These are phyloP conservation scores for Pachyrhizus erosus DNA, from an alignment of 306 rosid genomes.

Conservation along the genomic window DNA sequence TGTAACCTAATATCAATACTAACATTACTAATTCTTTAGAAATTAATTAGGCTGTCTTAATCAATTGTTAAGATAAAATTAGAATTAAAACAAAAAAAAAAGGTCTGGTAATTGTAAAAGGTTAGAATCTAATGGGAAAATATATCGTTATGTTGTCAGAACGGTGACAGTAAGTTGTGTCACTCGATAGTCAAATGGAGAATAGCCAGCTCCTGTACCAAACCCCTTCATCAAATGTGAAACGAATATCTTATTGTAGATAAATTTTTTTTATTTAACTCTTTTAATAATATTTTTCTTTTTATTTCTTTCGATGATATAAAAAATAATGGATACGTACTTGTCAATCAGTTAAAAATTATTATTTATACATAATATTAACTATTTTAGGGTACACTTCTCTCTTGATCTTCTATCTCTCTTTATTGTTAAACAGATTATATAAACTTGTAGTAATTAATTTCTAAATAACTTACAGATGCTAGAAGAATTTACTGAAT, in stretches of 20 bases:
- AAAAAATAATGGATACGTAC: neutral
- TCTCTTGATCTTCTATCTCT: too few relatives aligned
- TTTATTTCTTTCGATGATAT: too few relatives aligned
- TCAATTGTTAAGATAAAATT: too few relatives aligned
- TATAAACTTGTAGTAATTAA: neutral
- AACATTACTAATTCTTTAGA: too few relatives aligned
- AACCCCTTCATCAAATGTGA: neutral
- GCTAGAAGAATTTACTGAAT: neutral
- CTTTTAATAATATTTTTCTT: neutral
- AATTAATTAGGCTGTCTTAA: too few relatives aligned
- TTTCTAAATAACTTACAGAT: neutral
- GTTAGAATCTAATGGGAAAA: conserved; percentile 17
- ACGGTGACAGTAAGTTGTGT: conserved; percentile 20
- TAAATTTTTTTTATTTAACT: neutral
- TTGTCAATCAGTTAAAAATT: too few relatives aligned
- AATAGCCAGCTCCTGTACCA: conserved; percentile 8
- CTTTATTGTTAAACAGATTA: too few relatives aligned
- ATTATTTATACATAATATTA: too few relatives aligned
- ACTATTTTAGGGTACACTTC: too few relatives aligned
- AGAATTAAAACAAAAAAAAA: too few relatives aligned
- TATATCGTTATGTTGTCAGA: neutral
- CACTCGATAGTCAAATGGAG: conserved; percentile 23
- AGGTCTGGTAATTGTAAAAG: neutral
- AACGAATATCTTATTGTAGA: neutral
- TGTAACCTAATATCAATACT: too few relatives aligned